Conservation (phyloP, 108 stramenopile species). For the Nannochloropsis gaditana region DNA sequence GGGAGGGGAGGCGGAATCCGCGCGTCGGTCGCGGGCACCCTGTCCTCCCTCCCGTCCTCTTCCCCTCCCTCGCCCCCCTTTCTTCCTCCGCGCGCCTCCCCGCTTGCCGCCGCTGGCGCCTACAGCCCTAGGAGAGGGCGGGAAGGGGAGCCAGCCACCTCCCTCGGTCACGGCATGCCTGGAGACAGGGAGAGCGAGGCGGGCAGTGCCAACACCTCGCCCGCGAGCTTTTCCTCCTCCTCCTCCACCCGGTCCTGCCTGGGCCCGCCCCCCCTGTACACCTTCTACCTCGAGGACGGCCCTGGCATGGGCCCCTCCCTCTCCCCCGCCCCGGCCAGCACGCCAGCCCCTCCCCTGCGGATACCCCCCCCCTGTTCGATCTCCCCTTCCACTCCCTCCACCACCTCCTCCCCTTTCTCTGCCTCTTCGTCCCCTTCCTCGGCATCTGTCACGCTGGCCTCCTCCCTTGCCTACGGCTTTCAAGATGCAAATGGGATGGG, state of each 20-base stretch:
- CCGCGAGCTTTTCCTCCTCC: constrained; percentile 1
- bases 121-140: not conserved
- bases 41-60: not conserved
- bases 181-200: not conserved
- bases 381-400: constrained; percentile 12
- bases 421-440: not conserved
- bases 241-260: not conserved
- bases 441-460: too few species aligned
- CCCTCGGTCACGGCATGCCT: not conserved
- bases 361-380: not conserved
- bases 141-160: not conserved
- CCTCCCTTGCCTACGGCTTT: too few species aligned
- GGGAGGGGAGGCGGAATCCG: not conserved
- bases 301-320: not conserved
- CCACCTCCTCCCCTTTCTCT: not conserved
- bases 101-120: not conserved
- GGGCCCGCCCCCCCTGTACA: not conserved
- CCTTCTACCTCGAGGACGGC: not conserved
- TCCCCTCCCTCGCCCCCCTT: not conserved
- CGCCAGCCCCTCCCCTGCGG: not conserved
- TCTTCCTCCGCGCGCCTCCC: not conserved
- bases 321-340: not conserved
- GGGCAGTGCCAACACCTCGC: not conserved
- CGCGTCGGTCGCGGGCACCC: not conserved
- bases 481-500: not conserved